Evolutionary conservation across 169 alveolate genomes (phyloP), one percentile per base, ranked within the genome.

Genomic region (Plasmodium relictum): DNA sequence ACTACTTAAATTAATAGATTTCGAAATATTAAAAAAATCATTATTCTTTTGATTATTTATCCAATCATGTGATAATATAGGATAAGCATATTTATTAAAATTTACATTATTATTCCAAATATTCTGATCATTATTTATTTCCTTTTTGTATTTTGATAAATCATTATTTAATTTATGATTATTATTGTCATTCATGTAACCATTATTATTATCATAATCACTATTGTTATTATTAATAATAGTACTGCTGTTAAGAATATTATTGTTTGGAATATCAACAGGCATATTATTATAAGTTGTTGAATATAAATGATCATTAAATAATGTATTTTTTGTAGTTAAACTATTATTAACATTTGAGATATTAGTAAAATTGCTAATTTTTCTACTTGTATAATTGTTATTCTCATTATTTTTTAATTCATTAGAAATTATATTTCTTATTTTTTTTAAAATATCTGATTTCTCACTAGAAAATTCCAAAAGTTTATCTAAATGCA

Each of bases 1-100:
- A 14, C 91, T 83, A 18, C 83, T 56, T 41, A 83, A 26, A 83
- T 83, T 83, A 45, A 83, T 72, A 1, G 91, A 83, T 61, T 83
- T 83, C 1, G 91, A 66, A 7, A 83, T 71, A 56, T 20, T 71
- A 69, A 83, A 83, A 42, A 83, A 66, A 18, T 83, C 91, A 4
- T 44, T 61, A 42, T 24, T 63, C 37, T 83, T 83, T 50, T 68
- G 45, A 58, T 83, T 42, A 9, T 66, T 69, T 37, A 50, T 41
- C 85, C 63, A 83, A 6, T 63, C 91, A 61, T 41, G 59, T 45
- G 91, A 50, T 18, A 52, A 62, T 56, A 65, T 45, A 9, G 70
- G 89, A 41, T 63, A 62, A 14, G 62, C 65, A 65, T 56, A 76
- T 24, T 65, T 68, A 44, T 76, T 76, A 52, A 76, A 76, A 24